These are phyloP conservation scores for Dryas integrifolia DNA, from an alignment of 331 rosid species.

Conservation along the genomic window DNA sequence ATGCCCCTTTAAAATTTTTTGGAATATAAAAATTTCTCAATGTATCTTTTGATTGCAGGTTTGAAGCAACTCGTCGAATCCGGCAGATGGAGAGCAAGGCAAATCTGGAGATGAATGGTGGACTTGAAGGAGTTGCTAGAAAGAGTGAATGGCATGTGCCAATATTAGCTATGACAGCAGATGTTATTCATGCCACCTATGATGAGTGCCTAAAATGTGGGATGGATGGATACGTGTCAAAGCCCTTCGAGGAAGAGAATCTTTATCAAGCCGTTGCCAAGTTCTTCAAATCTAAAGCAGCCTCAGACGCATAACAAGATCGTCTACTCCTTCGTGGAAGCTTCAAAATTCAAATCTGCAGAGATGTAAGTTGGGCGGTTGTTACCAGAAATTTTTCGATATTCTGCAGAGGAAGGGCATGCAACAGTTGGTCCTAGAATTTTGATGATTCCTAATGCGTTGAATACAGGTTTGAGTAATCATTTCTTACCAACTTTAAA, in stretches of 20 bases:
- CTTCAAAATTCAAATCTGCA: conserved; percentile 1
- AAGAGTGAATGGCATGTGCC: conserved; percentile 67
- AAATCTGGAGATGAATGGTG: conserved; percentile 47
- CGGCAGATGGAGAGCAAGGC: conserved; percentile 70
- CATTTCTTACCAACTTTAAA: conserved; percentile 41
- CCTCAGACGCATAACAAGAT: conserved; percentile 27
- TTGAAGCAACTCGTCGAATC: conserved; percentile 75
- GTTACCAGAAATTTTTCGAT: conserved; percentile 39
- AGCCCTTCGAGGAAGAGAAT: conserved; percentile 98
- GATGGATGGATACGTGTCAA: conserved; percentile 97
- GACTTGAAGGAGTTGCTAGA: conserved; percentile 33
- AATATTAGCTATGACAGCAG: conserved; percentile 95
- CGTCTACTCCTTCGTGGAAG: conserved; percentile 4
- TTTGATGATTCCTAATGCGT: conserved; percentile 23
- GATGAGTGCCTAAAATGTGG: conserved; percentile 82
- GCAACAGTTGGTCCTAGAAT: conserved; percentile 24
- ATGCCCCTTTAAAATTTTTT: too few relatives aligned
- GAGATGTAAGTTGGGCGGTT: conserved; percentile 2
- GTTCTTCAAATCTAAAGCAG: conserved; percentile 60
- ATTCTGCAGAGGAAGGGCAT: conserved; percentile 26
- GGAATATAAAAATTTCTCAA: background rate
- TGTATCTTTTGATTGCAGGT: conserved; percentile 45
- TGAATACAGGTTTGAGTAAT: conserved; percentile 26
- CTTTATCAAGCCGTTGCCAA: conserved; percentile 83
- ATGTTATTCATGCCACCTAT: conserved; percentile 87